Evolutionary conservation across 441 rosid species (phyloP).

Genomic region (Kokia cookei): DNA sequence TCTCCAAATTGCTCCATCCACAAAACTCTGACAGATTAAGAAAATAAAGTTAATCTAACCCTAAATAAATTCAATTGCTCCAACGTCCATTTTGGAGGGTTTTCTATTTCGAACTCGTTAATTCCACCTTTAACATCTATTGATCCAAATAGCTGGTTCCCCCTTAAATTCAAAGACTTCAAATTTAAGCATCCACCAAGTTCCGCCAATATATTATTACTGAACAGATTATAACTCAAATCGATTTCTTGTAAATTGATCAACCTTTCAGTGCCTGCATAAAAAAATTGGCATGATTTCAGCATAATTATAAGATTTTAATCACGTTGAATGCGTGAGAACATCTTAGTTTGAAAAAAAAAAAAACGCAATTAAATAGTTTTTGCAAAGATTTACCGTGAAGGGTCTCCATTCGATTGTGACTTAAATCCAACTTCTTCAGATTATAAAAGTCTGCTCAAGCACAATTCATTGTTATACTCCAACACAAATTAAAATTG

Average conservation of each 20-base stretch:
- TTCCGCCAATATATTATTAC: neutral
- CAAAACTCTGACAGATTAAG: neutral
- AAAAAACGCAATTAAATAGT: neutral
- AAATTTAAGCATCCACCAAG: neutral
- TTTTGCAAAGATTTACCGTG: neutral
- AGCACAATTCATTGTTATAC: neutral
- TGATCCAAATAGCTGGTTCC: neutral
- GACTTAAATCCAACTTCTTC: neutral
- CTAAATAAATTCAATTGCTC: no score
- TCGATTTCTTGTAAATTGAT: neutral
- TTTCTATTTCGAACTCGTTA: neutral
- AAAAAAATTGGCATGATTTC: neutral
- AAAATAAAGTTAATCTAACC: neutral
- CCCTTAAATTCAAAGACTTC: neutral
- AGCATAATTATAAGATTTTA: neutral
- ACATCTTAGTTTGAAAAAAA: neutral
- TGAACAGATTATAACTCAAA: neutral
- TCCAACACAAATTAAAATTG: neutral
- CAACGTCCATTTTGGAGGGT: no score
- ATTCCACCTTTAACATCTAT: neutral
- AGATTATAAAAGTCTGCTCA: neutral
- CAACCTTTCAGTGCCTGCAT: slow-evolving; percentile 49
- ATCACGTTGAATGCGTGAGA: neutral
- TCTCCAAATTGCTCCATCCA: neutral
- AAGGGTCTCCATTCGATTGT: neutral